phyloP scores from a whole-genome alignment of 2,329 filamentous ascomycete species.

The Ampelomyces quisqualis region DNA sequence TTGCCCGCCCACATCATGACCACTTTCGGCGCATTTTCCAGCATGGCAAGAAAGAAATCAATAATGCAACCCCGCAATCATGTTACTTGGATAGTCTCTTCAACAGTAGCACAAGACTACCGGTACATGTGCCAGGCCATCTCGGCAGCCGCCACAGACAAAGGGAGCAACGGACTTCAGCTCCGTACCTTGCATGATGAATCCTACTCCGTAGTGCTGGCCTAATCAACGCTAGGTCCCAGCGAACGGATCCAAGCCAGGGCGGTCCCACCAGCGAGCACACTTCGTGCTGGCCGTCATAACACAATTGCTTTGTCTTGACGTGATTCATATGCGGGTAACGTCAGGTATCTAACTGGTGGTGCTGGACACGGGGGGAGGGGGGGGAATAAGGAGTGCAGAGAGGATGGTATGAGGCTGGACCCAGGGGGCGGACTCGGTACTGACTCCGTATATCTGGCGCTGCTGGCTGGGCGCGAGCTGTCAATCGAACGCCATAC shows the following conservation, averaged over 20 bases:
- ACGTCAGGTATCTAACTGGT: no score
- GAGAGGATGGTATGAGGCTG: conserved; percentile 1
- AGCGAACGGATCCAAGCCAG: conserved; percentile 14
- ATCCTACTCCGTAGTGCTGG: conserved; percentile 8
- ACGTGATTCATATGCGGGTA: no score
- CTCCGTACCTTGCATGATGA: conserved; percentile 30
- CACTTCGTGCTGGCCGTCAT: no score
- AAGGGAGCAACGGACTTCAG: conserved; percentile 1
- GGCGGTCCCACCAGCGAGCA: conserved; percentile 4
- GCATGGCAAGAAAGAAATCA: not conserved
- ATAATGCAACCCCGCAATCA: not conserved
- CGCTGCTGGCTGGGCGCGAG: conserved; percentile 13
- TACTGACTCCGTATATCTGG: no score
- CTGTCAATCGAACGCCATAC: conserved; percentile 20
- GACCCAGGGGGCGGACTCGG: no score
- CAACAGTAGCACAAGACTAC: not conserved
- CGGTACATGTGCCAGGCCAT: no score
- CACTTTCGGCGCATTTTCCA: no score
- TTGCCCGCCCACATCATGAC: no score
- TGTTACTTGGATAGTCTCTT: not conserved
- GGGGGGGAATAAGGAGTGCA: conserved; percentile 24
- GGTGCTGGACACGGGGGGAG: conserved; percentile 9
- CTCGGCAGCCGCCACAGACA: conserved; percentile 1
- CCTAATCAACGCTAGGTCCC: conserved; percentile 16
- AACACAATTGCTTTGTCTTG: not conserved